Evolutionary conservation across 192 early-diverging fungal species (phyloP).

Genomic region (Coemansia sp.): DNA sequence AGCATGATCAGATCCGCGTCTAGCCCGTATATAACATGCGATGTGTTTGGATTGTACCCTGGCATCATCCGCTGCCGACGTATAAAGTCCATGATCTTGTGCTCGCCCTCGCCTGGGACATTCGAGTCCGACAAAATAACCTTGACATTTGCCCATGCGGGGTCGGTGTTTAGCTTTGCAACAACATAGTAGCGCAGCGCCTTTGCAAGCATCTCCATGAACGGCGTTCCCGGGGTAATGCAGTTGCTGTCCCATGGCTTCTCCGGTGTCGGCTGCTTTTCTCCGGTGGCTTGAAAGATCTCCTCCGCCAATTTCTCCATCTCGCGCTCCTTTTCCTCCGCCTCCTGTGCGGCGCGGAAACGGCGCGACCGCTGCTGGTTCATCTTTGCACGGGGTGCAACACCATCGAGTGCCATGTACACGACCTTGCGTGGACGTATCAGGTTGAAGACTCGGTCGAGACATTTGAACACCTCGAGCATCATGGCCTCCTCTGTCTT

Average conservation of each 20-base stretch:
- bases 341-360: slow-evolving; percentile 90
- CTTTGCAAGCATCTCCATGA: slow-evolving; percentile 89
- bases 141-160: slow-evolving; percentile 83
- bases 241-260: slow-evolving; percentile 93
- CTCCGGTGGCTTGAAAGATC: slow-evolving; percentile 54
- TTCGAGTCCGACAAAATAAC: slow-evolving; percentile 93
- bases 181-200: slow-evolving; percentile 89
- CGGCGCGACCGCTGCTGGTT: slow-evolving; percentile 98
- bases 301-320: slow-evolving; percentile 53
- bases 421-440: slow-evolving; percentile 92
- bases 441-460: slow-evolving; percentile 93
- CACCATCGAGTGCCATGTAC: slow-evolving; percentile 98
- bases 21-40: slow-evolving; percentile 91
- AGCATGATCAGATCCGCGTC: slow-evolving; percentile 99
- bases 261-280: slow-evolving; percentile 50
- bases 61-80: slow-evolving; percentile 77
- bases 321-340: slow-evolving; percentile 39
- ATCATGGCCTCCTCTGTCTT: slow-evolving; percentile 93
- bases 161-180: slow-evolving; percentile 83
- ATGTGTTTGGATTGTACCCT: slow-evolving; percentile 86
- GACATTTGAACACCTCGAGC: slow-evolving; percentile 93
- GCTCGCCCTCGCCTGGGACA: slow-evolving; percentile 98
- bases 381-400: slow-evolving; percentile 99
- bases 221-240: slow-evolving; percentile 98
- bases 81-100: slow-evolving; percentile 99